A percentile compares a stretch with the other conserved stretches of the same genome.
Evolutionary conservation across 2,329 filamentous ascomycete species (phyloP).

Genomic region (Ascochyta koolunga): DNA sequence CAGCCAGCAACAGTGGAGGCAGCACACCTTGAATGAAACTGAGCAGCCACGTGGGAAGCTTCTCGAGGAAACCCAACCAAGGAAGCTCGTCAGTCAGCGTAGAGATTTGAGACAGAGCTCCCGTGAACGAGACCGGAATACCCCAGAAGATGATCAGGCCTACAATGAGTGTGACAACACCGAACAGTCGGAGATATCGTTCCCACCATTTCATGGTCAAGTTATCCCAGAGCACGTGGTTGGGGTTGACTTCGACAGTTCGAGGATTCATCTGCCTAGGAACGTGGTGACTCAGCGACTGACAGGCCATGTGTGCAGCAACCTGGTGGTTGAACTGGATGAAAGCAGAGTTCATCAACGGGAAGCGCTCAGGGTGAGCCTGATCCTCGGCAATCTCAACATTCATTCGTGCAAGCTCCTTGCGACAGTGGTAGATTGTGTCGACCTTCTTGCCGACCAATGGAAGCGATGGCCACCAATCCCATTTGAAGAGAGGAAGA

Average conservation of each 20-base stretch:
- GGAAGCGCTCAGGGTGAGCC: constrained; percentile 80
- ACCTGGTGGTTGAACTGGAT: constrained; percentile 99
- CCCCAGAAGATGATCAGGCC: constrained; percentile 89
- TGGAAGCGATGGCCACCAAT: constrained; percentile 82
- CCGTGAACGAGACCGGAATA: constrained; percentile 87
- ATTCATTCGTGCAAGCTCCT: constrained; percentile 85
- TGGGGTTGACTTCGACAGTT: constrained; percentile 89
- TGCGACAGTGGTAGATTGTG: constrained; percentile 88
- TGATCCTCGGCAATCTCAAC: constrained; percentile 92
- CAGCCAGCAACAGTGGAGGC: constrained; percentile 75
- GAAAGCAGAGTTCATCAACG: constrained; percentile 94
- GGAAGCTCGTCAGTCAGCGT: constrained; percentile 67
- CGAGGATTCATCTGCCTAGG: constrained; percentile 93
- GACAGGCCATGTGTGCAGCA: constrained; percentile 96
- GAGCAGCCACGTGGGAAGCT: constrained; percentile 65
- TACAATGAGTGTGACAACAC: constrained; percentile 69
- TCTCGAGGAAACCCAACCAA: constrained; percentile 74
- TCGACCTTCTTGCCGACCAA: constrained; percentile 89
- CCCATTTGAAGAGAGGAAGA: constrained; percentile 59
- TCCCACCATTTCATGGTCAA: constrained; percentile 97
- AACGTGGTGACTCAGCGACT: constrained; percentile 86
- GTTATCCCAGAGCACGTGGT: constrained; percentile 95
- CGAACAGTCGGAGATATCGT: constrained; percentile 72
- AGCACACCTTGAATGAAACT: constrained; percentile 83
- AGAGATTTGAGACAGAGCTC: constrained; percentile 78